phyloP scores from a whole-genome alignment of 1,139 yeast genomes.

The Blastobotrys buckinghamii region DNA sequence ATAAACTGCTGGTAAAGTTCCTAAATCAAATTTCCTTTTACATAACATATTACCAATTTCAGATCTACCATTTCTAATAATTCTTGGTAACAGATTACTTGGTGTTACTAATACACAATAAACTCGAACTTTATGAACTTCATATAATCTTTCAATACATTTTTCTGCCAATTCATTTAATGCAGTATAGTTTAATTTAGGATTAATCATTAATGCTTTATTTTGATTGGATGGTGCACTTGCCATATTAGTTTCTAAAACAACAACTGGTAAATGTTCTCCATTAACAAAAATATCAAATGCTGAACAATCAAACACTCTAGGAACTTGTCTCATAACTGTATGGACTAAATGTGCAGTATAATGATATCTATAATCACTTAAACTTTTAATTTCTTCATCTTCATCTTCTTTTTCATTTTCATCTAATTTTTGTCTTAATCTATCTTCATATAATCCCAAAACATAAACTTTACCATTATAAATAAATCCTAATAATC shows the following conservation, averaged over 20 bases:
- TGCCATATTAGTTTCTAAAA: constrained; percentile 80
- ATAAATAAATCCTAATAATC: constrained; percentile 78
- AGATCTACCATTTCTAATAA: constrained; percentile 73
- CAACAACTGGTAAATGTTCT: constrained; percentile 80
- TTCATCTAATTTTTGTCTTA: constrained; percentile 51
- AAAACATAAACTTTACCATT: constrained; percentile 83
- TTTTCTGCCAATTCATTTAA: constrained; percentile 70
- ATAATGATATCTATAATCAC: constrained; percentile 59
- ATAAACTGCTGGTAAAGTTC: constrained; percentile 66
- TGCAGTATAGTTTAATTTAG: constrained; percentile 33
- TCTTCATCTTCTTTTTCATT: constrained; percentile 39
- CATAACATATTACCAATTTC: constrained; percentile 95
- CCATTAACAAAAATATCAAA: constrained; percentile 83
- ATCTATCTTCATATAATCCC: constrained; percentile 87
- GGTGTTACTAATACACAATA: constrained; percentile 80
- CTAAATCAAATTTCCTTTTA: constrained; percentile 72
- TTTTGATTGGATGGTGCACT: neutral
- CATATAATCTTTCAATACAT: constrained; percentile 63
- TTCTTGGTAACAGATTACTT: constrained; percentile 78
- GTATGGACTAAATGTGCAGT: constrained; percentile 79
- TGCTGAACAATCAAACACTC: constrained; percentile 84
- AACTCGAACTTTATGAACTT: constrained; percentile 68
- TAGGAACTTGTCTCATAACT: constrained; percentile 72
- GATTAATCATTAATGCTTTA: neutral
- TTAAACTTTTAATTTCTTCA: neutral